A percentile compares a stretch with the other conserved stretches of the same genome.
Evolutionary conservation across 2,329 filamentous ascomycete genomes (phyloP).

Genomic region (Diaporthe aspalathi): DNA sequence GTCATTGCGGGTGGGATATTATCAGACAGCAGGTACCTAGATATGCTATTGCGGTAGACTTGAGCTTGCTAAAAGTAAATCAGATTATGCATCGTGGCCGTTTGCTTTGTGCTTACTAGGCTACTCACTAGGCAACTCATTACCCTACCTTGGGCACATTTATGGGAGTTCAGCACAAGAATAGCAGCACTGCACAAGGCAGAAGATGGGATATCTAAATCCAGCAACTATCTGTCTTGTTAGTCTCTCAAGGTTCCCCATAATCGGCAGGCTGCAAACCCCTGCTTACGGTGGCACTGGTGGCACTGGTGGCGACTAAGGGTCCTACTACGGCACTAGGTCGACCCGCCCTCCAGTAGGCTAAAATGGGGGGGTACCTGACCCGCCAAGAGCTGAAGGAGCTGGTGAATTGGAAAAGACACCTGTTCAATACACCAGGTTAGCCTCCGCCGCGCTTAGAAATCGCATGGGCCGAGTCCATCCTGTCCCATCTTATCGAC

Average conservation of each 20-base stretch:
- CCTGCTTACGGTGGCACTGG: slow-evolving; percentile 12
- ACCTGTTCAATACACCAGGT: slow-evolving; percentile 31
- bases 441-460: slow-evolving; percentile 17
- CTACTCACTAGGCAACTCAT: too few relatives aligned
- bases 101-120: too few relatives aligned
- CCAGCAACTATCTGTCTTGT: slow-evolving; percentile 7
- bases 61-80: neutral
- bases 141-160: too few relatives aligned
- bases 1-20: neutral
- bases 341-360: slow-evolving; percentile 27
- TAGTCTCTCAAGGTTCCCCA: slow-evolving; percentile 9
- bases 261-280: slow-evolving; percentile 6
- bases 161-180: neutral
- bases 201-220: slow-evolving; percentile 20
- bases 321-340: too few relatives aligned
- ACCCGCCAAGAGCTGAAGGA: slow-evolving; percentile 24
- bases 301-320: slow-evolving; percentile 14
- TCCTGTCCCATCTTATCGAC: slow-evolving; percentile 27
- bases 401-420: slow-evolving; percentile 35
- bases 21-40: neutral
- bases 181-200: neutral
- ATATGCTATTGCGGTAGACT: neutral
- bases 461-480: slow-evolving; percentile 23
- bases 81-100: too few relatives aligned
- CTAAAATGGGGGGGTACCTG: slow-evolving; percentile 28